Base-by-base conservation (phyloP, 139 green algal species). In the Medakamo hakoo region DNA sequence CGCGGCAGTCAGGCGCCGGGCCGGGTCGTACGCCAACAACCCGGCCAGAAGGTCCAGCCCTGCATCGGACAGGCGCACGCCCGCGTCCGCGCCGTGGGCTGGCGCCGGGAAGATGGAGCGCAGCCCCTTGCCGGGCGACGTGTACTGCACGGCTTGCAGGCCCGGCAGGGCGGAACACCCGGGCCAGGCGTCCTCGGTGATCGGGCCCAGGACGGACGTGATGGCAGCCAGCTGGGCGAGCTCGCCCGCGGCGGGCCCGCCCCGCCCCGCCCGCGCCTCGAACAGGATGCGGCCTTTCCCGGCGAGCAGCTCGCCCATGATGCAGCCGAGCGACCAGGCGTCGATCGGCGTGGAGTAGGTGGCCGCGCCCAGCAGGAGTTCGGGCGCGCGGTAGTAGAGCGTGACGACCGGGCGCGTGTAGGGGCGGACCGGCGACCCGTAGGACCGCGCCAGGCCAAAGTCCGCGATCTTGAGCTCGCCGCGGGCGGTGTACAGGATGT, bases 381-480 rank as follows among this genome's bases (percentile, higher is more conserved):
- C 89, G 16, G 88, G 88, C 0, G 89, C 48, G 5, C 89, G 73
- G 71, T 96, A 96, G 88, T 88, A 95, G 2, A 77, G 71, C 1
- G 88, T 86, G 84, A 96, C 95, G 55, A 96, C 88, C 77, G 85
- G 76, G 65, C 82, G 75, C 9, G 86, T 95, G 68, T 84, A 87
- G 20, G 69, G 63, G 24, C 76, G 62, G 27, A 86, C 76, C 29
- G 85, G 82, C 40, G 70, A 82, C 62, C 79, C 80, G 65, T 82
- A 88, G 5, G 86, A 69, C 1, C 87, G 75, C 1, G 85, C 78
- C 27, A 95, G 76, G 0, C 89, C 89, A 80, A 96, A 96, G 68
- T 96, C 89, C 5, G 76, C 84, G 24, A 96, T 75, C 73, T 94
- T 94, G 14, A 96, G 67, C 32, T 71, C 62, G 20, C 86, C 86